These are phyloP conservation scores for Paulownia fortunei DNA, from an alignment of 257 asterid species.

Conservation along the genomic window DNA sequence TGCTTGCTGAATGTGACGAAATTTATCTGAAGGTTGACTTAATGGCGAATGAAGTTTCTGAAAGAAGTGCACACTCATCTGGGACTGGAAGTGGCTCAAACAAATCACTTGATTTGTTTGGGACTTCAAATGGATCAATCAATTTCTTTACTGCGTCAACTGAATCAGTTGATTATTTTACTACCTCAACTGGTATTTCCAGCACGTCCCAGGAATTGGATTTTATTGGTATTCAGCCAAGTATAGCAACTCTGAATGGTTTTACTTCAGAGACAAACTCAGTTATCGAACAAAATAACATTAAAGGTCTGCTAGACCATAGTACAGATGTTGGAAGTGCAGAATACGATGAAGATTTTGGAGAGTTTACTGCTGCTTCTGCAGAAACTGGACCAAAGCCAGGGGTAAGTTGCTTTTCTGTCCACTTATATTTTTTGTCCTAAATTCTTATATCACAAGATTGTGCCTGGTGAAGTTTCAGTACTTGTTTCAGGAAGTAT, in stretches of 20 bases:
- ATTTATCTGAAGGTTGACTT: conserved; percentile 54
- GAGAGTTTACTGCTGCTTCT: conserved; percentile 65
- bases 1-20: conserved; percentile 39
- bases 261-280: conserved; percentile 38
- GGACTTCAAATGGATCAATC: conserved; percentile 43
- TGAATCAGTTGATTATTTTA: conserved; percentile 47
- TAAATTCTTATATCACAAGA: conserved; percentile 5
- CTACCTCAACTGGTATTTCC: conserved; percentile 46
- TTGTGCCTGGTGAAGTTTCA: conserved; percentile 16
- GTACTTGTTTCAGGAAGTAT: conserved; percentile 43
- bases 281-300: conserved; percentile 38
- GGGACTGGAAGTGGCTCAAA: conserved; percentile 40
- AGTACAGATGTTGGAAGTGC: conserved; percentile 34
- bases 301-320: conserved; percentile 31
- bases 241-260: conserved; percentile 35
- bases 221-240: conserved; percentile 43
- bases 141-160: conserved; percentile 40
- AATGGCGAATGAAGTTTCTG: conserved; percentile 41
- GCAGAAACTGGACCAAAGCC: conserved; percentile 48
- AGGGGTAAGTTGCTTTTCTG: conserved; percentile 46
- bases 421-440: background rate
- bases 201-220: conserved; percentile 42
- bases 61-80: conserved; percentile 39
- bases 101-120: conserved; percentile 41
- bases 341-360: conserved; percentile 68